Conservation (phyloP, 2,329 filamentous ascomycete genomes). For the Ramichloridium luteum region DNA sequence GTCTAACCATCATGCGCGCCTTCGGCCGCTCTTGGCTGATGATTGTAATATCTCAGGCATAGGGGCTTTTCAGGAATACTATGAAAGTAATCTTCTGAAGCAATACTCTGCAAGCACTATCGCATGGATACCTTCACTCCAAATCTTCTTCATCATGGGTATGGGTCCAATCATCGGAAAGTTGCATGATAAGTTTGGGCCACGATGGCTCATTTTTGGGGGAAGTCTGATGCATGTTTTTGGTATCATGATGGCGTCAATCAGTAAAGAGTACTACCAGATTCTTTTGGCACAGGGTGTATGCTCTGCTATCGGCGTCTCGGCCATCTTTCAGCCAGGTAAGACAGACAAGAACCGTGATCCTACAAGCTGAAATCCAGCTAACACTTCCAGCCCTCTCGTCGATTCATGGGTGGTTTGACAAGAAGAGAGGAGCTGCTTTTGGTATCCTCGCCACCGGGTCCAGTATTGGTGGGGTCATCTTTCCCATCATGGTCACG, state of each 20-base stretch:
- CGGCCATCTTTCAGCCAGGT: neutral
- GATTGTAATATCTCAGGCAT: conserved; percentile 35
- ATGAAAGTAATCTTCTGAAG: conserved; percentile 30
- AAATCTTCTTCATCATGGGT: conserved; percentile 39
- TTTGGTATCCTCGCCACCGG: conserved; percentile 40
- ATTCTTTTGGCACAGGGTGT: conserved; percentile 8
- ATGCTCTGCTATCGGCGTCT: neutral
- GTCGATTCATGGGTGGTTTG: conserved; percentile 28
- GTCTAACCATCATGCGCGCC: neutral
- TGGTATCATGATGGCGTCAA: conserved; percentile 8
- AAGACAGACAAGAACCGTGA: no score
- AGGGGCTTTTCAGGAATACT: conserved; percentile 37
- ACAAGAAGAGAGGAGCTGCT: conserved; percentile 36
- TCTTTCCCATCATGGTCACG: conserved; percentile 50
- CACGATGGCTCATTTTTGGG: conserved; percentile 1
- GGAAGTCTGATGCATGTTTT: conserved; percentile 6
- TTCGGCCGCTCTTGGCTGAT: conserved; percentile 22
- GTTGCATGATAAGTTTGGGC: neutral
- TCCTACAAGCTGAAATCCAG: no score
- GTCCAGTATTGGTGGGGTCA: conserved; percentile 41
- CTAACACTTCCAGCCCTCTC: no score
- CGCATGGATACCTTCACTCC: conserved; percentile 35
- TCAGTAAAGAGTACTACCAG: conserved; percentile 6
- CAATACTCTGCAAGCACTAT: conserved; percentile 29
- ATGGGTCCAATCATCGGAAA: neutral